These are phyloP conservation scores for Phoenix roebelenii DNA, from an alignment of 176 grass and related monocot species.

Conservation along the genomic window DNA sequence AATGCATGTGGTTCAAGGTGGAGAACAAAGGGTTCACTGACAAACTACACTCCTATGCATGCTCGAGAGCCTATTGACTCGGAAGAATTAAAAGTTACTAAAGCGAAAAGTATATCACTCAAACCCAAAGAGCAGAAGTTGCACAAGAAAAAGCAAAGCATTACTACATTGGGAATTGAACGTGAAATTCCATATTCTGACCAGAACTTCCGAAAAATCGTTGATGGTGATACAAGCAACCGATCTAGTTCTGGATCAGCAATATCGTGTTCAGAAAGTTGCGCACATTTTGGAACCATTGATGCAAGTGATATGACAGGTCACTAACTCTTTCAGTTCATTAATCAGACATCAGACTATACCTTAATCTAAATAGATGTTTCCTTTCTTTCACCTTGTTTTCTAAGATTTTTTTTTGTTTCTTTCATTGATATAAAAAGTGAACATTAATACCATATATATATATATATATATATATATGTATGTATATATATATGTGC, in stretches of 20 bases:
- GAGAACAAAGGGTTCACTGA: slow-evolving; percentile 45
- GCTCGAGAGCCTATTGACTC: slow-evolving; percentile 23
- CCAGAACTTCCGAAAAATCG: slow-evolving; percentile 26
- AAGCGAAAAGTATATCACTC: slow-evolving; percentile 22
- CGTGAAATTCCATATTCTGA: slow-evolving; percentile 10
- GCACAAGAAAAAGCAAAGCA: slow-evolving; percentile 21
- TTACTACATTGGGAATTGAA: not conserved
- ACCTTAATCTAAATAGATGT: too few relatives aligned
- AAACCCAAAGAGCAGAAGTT: slow-evolving; percentile 29
- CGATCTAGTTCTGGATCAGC: slow-evolving; percentile 33
- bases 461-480: too few relatives aligned
- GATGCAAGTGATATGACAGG: slow-evolving; percentile 32
- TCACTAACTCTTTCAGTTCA: not conserved
- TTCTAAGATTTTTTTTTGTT: too few relatives aligned
- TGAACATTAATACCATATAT: too few relatives aligned
- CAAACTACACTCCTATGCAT: slow-evolving; percentile 38
- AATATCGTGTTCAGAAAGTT: slow-evolving; percentile 31
- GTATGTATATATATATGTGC: too few relatives aligned
- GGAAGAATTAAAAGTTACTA: slow-evolving; percentile 24
- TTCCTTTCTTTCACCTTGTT: too few relatives aligned
- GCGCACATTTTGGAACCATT: slow-evolving; percentile 15
- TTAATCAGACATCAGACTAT: too few relatives aligned
- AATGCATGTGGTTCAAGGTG: slow-evolving; percentile 57
- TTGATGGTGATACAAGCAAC: slow-evolving; percentile 29
- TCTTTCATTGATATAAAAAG: too few relatives aligned